Evolutionary conservation across 1,284 basidiomycete genomes (phyloP).

Genomic region (Agaricales sp.): DNA sequence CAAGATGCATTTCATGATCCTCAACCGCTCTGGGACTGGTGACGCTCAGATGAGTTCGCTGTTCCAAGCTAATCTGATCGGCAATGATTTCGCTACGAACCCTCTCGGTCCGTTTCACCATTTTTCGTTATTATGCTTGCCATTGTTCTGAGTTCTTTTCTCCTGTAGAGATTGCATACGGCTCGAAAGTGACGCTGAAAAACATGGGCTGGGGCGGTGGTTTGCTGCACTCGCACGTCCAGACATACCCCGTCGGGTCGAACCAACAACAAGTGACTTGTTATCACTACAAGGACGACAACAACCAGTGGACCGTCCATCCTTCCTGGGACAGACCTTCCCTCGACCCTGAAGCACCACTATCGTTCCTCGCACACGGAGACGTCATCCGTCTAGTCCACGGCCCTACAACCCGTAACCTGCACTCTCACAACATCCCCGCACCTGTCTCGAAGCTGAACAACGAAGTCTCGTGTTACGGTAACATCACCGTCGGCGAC

Average conservation of each 20-base stretch:
- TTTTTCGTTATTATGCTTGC: neutral
- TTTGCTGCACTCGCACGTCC: conserved; percentile 91
- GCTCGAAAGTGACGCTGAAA: conserved; percentile 89
- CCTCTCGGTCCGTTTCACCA: conserved; percentile 56
- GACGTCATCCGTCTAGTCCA: conserved; percentile 82
- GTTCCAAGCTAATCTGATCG: conserved; percentile 94
- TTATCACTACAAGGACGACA: conserved; percentile 98
- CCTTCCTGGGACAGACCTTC: conserved; percentile 72
- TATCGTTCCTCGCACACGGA: conserved; percentile 70
- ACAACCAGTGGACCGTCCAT: conserved; percentile 87
- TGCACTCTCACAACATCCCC: conserved; percentile 87
- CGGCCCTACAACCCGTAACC: conserved; percentile 72
- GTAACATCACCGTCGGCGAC: conserved; percentile 83
- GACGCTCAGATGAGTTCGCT: conserved; percentile 98
- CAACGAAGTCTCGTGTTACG: conserved; percentile 90
- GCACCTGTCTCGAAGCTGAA: conserved; percentile 89
- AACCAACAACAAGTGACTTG: conserved; percentile 96
- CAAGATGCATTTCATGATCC: conserved; percentile 92
- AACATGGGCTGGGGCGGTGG: conserved; percentile 98
- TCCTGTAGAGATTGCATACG: conserved; percentile 72
- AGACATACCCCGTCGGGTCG: conserved; percentile 90
- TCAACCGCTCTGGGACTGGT: conserved; percentile 91
- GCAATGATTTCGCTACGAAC: conserved; percentile 87
- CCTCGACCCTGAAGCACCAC: conserved; percentile 52
- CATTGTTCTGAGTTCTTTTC: conserved; percentile 5